A percentile compares a stretch with the other conserved stretches of the same genome.
Conservation (phyloP, 768 basidiomycete genomes). For the Ramaria rubella region DNA sequence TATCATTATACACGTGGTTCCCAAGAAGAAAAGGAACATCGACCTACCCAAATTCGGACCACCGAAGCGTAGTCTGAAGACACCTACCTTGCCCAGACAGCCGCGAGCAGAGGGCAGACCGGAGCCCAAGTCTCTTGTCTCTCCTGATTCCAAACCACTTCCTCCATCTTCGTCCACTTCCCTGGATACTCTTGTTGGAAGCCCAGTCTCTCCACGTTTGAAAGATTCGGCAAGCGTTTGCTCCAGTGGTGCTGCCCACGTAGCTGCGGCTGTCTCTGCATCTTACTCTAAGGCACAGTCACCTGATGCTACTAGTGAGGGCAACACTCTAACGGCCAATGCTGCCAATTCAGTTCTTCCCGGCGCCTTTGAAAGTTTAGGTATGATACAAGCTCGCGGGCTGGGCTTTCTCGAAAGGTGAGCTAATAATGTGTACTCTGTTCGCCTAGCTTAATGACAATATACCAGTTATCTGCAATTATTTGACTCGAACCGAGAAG, state of each 20-base stretch:
- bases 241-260: background rate
- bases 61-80: too few species aligned
- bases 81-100: too few species aligned
- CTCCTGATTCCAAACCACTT: too few species aligned
- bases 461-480: constrained; percentile 4
- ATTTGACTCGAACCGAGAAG: constrained; percentile 1
- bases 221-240: background rate
- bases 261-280: background rate
- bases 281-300: background rate
- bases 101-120: too few species aligned
- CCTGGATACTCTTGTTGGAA: background rate
- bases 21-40: background rate
- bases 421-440: background rate
- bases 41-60: too few species aligned
- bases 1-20: constrained; percentile 6
- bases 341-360: background rate
- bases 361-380: background rate
- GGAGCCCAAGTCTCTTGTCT: too few species aligned
- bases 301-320: too few species aligned
- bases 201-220: background rate
- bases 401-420: constrained; percentile 7
- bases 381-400: background rate
- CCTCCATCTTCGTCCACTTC: background rate
- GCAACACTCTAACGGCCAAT: background rate
- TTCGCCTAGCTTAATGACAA: background rate